Evolutionary conservation across 352 stramenopile genomes (phyloP), one percentile per base, ranked within the genome.

Genomic region (Thraustochytrium sp.): DNA sequence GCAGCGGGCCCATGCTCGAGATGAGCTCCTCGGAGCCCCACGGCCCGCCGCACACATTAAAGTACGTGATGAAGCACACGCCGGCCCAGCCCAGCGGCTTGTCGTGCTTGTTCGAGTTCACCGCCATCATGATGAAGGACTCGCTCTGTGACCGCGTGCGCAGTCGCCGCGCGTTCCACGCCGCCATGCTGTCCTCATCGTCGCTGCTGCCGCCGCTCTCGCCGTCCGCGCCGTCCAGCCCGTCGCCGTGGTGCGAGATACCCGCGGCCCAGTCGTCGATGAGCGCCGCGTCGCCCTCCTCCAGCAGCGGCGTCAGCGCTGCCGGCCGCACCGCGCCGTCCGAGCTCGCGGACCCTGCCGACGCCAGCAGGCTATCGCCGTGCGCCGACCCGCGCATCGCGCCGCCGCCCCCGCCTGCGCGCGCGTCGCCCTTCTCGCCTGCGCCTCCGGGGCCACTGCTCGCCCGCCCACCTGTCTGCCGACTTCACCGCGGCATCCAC

Each of bases 11-110:
- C 48, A 89, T 95, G 0, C 94, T 89, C 13, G 92, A 89, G 2
- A 98, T 90, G 34, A 94, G 92, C 34, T 93, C 91, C 87, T 98
- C 95, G 31, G 91, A 92, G 8, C 96, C 96, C 88, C 97, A 99
- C 3, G 96, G 95, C 9, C 96, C 96, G 26, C 93, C 94, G 86
- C 87, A 92, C 38, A 97, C 93, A 74, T 92, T 93, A 82, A 96
- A 96, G 86, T 95, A 96, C 36, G 92, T 95, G 64, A 97, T 93
- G 59, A 94, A 84, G 38, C 75, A 84, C 23, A 84, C 84, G 23
- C 34, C 55, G 13, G 59, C n/a, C 75, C 75, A 84, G 3, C 62
- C 62, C 5, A 84, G 31, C 42, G 68, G 68, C 36, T 51, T 44
- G 31, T 61, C 68, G 11, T 54, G 46, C 51, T 80, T 80, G 68